A percentile compares a stretch with the other conserved stretches of the same genome.
phyloP scores from a whole-genome alignment of 306 rosid species.

The Cajanus cajan region DNA sequence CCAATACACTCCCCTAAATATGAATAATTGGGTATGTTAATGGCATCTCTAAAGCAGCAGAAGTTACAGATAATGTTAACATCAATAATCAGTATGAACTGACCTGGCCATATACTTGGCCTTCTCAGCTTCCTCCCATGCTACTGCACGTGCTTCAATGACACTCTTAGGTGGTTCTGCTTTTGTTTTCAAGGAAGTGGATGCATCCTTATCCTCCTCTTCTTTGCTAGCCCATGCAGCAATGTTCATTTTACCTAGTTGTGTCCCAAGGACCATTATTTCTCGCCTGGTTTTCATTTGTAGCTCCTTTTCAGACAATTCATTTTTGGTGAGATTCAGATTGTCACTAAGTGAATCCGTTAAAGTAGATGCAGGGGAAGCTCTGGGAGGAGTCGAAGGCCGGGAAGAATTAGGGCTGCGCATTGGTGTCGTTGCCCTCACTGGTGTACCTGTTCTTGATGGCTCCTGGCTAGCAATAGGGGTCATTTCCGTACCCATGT shows the following conservation, averaged over 20 bases:
- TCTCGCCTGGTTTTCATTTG: slow-evolving; percentile 92
- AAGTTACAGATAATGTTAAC: background rate
- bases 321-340: slow-evolving; percentile 43
- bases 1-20: too few relatives aligned
- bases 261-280: slow-evolving; percentile 89
- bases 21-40: background rate
- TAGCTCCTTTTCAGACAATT: slow-evolving; percentile 84
- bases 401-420: slow-evolving; percentile 86
- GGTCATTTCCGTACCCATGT: slow-evolving; percentile 99
- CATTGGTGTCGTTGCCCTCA: slow-evolving; percentile 88
- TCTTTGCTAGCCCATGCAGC: slow-evolving; percentile 99
- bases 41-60: background rate
- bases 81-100: slow-evolving; percentile 4
- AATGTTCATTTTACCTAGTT: slow-evolving; percentile 86
- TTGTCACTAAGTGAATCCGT: slow-evolving; percentile 32
- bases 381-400: slow-evolving; percentile 80
- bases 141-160: slow-evolving; percentile 80
- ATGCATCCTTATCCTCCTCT: slow-evolving; percentile 88
- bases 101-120: slow-evolving; percentile 94
- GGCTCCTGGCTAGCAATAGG: slow-evolving; percentile 99
- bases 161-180: slow-evolving; percentile 43
- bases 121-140: slow-evolving; percentile 97
- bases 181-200: slow-evolving; percentile 62
- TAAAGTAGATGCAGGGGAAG: slow-evolving; percentile 40
- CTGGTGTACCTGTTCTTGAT: slow-evolving; percentile 93